Base-by-base conservation (phyloP, 2,329 filamentous ascomycete species). In the Zalaria sp. region DNA sequence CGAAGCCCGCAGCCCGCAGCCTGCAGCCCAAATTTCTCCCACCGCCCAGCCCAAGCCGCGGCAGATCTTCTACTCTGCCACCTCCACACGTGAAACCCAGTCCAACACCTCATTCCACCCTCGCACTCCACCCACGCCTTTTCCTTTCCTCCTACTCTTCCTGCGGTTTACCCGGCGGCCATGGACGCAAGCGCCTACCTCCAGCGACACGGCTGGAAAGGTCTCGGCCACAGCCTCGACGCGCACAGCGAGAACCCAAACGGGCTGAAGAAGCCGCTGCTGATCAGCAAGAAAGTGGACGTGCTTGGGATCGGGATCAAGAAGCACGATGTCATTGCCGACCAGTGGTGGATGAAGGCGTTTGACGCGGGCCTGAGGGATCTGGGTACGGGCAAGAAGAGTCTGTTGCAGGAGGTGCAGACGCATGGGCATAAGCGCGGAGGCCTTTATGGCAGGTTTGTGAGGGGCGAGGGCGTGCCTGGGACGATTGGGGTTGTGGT, bases 271-370 rank as follows among this genome's bases (percentile, higher is more conserved):
- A 83, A 83, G 52, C 89, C 89, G 4, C 73, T 96, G 27, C 77
- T 93, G 32, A 73, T 94, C 43, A 79, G 82, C 45, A 81, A 83
- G 53, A 93, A 93, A 62, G 73, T 80, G 52, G 83, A 93, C 60
- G 81, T 74, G 27, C 71, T 83, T 41, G 89, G 89, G 25, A 68
- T 96, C 4, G 89, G 89, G 42, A 79, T 83, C 57, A 86, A 84
- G 59, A 75, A 75, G 49, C 72, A 73, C 43, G 61, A 67, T 43
- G 69, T 69, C 27, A 68, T 74, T 28, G 70, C 72, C 51, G 89
- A 95, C 57, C 87, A 94, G 59, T 98, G 91, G 91, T 98, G 91
- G 91, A 72, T 94, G 62, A 81, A 85, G 44, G 91, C 91, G 7
- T 95, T 94, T 51, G 89, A 96, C 62, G 80, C 87, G 58, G 87